Percentiles rank a stretch among this genome's conserved stretches.
Conservation (phyloP, 148 eudicot genomes). For the Rhododendron mucronatum region DNA sequence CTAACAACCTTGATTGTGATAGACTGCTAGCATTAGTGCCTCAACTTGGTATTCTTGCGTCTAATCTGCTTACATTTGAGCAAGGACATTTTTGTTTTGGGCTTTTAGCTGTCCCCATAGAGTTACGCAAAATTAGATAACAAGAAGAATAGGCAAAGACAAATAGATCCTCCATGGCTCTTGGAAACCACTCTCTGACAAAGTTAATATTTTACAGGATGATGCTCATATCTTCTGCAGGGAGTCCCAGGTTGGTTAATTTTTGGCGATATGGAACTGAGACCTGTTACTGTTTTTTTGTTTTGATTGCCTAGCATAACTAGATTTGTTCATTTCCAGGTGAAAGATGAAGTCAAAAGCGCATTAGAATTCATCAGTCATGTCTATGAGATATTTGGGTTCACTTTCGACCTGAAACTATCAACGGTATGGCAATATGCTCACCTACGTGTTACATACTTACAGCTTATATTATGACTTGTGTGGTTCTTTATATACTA, state of each 20-base stretch:
- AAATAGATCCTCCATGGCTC: neutral
- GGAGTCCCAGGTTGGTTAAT: constrained; percentile 73
- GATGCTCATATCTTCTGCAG: constrained; percentile 99
- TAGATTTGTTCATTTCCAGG: constrained; percentile 38
- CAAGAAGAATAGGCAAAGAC: neutral
- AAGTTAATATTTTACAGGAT: constrained; percentile 51
- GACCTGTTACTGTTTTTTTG: neutral
- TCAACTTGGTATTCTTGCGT: neutral
- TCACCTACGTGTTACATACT: neutral
- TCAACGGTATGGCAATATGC: constrained; percentile 60
- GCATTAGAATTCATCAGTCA: constrained; percentile 68
- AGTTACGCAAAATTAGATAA: too few relatives aligned
- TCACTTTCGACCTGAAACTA: constrained; percentile 86
- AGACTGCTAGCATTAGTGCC: neutral
- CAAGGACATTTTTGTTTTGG: neutral
- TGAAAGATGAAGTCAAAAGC: constrained; percentile 87
- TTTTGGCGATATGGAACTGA: constrained; percentile 14
- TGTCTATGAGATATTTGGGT: constrained; percentile 71
- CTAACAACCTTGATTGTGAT: neutral
- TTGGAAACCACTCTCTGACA: constrained; percentile 18
- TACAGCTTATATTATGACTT: neutral
- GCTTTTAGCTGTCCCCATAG: neutral
- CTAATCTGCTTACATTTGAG: neutral
- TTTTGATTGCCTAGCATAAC: neutral
- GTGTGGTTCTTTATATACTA: neutral